Percentiles rank a stretch among this genome's conserved stretches.
phyloP scores from a whole-genome alignment of 306 rosid species.

The Adenanthera pavonina region DNA sequence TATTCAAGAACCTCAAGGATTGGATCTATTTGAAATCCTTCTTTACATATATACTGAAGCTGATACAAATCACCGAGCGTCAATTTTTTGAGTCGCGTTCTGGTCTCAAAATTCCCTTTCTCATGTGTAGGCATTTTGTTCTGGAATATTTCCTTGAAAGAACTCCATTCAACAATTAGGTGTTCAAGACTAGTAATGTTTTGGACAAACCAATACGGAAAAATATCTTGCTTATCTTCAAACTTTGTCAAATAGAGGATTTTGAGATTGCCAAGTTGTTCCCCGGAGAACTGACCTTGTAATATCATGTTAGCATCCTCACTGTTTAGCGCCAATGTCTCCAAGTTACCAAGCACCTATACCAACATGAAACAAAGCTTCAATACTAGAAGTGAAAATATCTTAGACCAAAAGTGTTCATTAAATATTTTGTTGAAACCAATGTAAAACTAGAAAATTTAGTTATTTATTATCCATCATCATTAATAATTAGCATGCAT shows the following conservation, averaged over 20 bases:
- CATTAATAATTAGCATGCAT: too few relatives aligned
- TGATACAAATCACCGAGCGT: too few relatives aligned
- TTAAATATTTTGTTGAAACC: background rate
- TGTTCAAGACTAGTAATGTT: background rate
- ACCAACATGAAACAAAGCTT: too few relatives aligned
- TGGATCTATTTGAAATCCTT: background rate
- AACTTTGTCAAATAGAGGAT: too few relatives aligned
- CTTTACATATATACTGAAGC: background rate
- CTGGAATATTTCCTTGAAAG: background rate
- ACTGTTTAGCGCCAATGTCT: accelerated
- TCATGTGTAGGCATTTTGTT: background rate
- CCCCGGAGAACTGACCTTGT: background rate
- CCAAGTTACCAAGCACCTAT: background rate
- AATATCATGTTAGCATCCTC: background rate
- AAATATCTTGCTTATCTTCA: background rate
- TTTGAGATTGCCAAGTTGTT: background rate
- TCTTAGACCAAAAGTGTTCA: too few relatives aligned
- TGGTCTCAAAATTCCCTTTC: too few relatives aligned
- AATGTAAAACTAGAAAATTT: too few relatives aligned
- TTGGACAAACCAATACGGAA: background rate
- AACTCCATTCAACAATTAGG: background rate
- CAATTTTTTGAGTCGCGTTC: background rate
- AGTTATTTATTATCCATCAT: too few relatives aligned
- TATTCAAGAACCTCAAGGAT: background rate
- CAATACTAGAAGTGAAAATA: background rate